A percentile compares a stretch with the other conserved stretches of the same genome.
These are phyloP conservation scores for Pterulicium gracile DNA, from an alignment of 1,284 basidiomycete species.

Conservation along the genomic window DNA sequence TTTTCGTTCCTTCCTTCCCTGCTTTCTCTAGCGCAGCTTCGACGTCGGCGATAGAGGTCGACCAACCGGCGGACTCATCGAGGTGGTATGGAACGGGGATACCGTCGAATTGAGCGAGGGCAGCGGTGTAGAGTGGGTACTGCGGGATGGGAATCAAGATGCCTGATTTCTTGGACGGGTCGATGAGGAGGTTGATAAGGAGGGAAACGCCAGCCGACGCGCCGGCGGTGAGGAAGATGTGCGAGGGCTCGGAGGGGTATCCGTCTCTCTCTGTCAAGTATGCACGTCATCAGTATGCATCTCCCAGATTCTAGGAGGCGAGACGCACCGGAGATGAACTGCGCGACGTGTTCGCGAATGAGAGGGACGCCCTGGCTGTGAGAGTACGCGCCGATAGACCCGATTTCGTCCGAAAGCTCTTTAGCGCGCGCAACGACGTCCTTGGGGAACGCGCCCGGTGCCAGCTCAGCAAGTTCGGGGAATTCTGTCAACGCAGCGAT, in stretches of 20 bases:
- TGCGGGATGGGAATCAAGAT: slow-evolving; percentile 96
- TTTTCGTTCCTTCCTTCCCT: slow-evolving; percentile 46
- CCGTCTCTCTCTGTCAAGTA: slow-evolving; percentile 70
- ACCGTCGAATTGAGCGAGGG: slow-evolving; percentile 79
- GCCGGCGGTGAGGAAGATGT: slow-evolving; percentile 92
- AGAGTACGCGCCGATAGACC: slow-evolving; percentile 92
- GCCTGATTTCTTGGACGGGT: slow-evolving; percentile 49
- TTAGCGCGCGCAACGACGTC: slow-evolving; percentile 83
- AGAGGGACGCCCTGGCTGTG: slow-evolving; percentile 89
- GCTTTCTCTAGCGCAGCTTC: slow-evolving; percentile 61
- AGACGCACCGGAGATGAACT: slow-evolving; percentile 75
- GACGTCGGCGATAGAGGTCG: slow-evolving; percentile 69
- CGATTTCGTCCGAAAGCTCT: slow-evolving; percentile 77
- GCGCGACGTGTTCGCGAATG: slow-evolving; percentile 83
- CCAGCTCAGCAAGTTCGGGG: slow-evolving; percentile 75
- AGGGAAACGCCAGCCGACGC: slow-evolving; percentile 90
- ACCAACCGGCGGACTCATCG: slow-evolving; percentile 77
- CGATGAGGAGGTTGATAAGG: slow-evolving; percentile 76
- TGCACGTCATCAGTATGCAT: slow-evolving; percentile 1
- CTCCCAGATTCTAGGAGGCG: not conserved
- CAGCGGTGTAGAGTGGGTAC: slow-evolving; percentile 95
- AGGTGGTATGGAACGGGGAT: slow-evolving; percentile 85
- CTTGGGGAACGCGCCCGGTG: slow-evolving; percentile 71
- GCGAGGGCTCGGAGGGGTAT: slow-evolving; percentile 71
- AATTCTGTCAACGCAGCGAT: slow-evolving; percentile 89